Percentiles rank a stretch among this genome's conserved stretches.
These are phyloP conservation scores for Ustilago sp. DNA, from an alignment of 1,284 basidiomycete species.

Conservation along the genomic window DNA sequence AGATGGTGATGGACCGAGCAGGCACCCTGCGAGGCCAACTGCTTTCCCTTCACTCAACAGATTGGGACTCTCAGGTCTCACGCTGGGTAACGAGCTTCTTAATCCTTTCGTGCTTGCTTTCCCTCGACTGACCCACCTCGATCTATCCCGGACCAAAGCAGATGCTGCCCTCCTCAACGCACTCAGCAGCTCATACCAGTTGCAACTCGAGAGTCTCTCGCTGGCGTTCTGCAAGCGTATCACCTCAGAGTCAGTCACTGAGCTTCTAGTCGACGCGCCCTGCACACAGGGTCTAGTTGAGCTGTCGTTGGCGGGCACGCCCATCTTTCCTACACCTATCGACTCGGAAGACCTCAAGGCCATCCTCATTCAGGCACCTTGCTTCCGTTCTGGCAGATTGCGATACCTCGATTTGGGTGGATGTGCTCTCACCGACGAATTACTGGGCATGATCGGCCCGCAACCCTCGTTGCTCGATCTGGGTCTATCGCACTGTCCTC, in stretches of 20 bases:
- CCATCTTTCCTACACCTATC: slow-evolving; percentile 85
- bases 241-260: slow-evolving; percentile 81
- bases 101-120: slow-evolving; percentile 85
- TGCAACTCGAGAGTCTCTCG: slow-evolving; percentile 82
- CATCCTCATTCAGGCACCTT: slow-evolving; percentile 82
- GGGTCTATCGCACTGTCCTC: slow-evolving; percentile 81
- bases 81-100: slow-evolving; percentile 82
- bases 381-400: slow-evolving; percentile 81
- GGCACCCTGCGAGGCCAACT: slow-evolving; percentile 54
- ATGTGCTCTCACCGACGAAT: slow-evolving; percentile 76
- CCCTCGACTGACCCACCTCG: slow-evolving; percentile 83
- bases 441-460: slow-evolving; percentile 73
- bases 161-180: slow-evolving; percentile 80
- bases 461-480: slow-evolving; percentile 79
- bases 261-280: slow-evolving; percentile 80
- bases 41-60: slow-evolving; percentile 82
- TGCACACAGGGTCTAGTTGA: slow-evolving; percentile 77
- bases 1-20: slow-evolving; percentile 50
- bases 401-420: slow-evolving; percentile 91
- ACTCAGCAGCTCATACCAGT: slow-evolving; percentile 76
- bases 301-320: slow-evolving; percentile 88
- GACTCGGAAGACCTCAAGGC: slow-evolving; percentile 77
- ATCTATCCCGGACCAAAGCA: slow-evolving; percentile 76
- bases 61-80: slow-evolving; percentile 84
- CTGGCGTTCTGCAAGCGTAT: slow-evolving; percentile 88